A percentile compares a stretch with the other conserved stretches of the same genome.
Evolutionary conservation across 2,329 filamentous ascomycete species (phyloP).

Genomic region (Orbilia javanica): DNA sequence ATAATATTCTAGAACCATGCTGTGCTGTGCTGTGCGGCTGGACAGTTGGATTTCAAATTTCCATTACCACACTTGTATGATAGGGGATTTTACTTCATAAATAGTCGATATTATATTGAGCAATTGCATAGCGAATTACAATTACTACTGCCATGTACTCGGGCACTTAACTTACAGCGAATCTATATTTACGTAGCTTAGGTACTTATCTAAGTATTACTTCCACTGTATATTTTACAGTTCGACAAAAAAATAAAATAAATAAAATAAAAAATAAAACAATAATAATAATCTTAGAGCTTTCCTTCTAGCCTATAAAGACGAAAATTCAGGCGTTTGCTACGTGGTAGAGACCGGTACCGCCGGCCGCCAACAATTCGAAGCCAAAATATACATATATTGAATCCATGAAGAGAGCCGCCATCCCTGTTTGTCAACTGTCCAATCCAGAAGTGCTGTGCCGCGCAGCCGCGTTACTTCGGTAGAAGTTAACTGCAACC

Average conservation of each 20-base stretch:
- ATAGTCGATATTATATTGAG: too few relatives aligned
- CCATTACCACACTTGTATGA: neutral
- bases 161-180: neutral
- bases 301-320: too few relatives aligned
- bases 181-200: too few relatives aligned
- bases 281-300: too few relatives aligned
- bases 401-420: neutral
- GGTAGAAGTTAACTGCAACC: neutral
- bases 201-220: too few relatives aligned
- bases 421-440: neutral
- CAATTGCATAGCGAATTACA: neutral
- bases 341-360: too few relatives aligned
- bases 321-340: too few relatives aligned
- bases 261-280: too few relatives aligned
- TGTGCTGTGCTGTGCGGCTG: neutral
- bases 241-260: too few relatives aligned
- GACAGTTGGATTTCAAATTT: too few relatives aligned
- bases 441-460: neutral
- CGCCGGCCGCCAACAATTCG: too few relatives aligned
- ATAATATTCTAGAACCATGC: neutral
- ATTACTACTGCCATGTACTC: neutral
- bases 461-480: neutral
- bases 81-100: neutral
- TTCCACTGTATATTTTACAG: too few relatives aligned
- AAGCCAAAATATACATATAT: neutral